A percentile compares a stretch with the other conserved stretches of the same genome.
phyloP scores from a whole-genome alignment of 208 protist species.

The Crithidia sp. region DNA sequence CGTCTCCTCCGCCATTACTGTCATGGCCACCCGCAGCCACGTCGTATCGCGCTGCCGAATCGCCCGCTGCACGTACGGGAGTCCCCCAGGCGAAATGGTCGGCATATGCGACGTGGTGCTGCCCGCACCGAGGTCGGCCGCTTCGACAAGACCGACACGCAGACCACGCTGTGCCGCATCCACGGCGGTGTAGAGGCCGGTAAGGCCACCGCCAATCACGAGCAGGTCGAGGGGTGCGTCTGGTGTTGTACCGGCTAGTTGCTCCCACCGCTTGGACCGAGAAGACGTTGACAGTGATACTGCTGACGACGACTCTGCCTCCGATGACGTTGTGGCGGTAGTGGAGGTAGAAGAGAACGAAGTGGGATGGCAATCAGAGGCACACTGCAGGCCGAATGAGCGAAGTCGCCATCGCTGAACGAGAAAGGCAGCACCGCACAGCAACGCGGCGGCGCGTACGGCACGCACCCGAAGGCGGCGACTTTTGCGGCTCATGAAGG shows the following conservation, averaged over 20 bases:
- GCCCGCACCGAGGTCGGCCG: constrained; percentile 66
- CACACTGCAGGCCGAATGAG: constrained; percentile 24
- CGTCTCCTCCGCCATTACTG: constrained; percentile 43
- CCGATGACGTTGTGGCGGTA: not conserved
- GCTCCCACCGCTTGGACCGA: constrained; percentile 27
- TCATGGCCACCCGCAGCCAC: constrained; percentile 59
- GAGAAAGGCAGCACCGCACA: constrained; percentile 13
- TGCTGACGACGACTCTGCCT: not conserved
- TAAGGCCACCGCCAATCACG: constrained; percentile 75
- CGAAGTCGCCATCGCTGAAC: constrained; percentile 70
- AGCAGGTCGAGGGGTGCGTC: constrained; percentile 67
- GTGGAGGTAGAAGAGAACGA: not conserved
- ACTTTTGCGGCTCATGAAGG: constrained; percentile 47
- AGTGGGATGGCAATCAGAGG: not conserved
- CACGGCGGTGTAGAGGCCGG: constrained; percentile 79
- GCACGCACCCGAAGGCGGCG: constrained; percentile 44
- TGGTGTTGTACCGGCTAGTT: constrained; percentile 26
- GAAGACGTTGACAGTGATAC: not conserved
- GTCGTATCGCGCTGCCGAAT: constrained; percentile 69
- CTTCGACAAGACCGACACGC: constrained; percentile 72
- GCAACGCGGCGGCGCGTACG: constrained; percentile 33
- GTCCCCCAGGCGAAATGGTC: constrained; percentile 58
- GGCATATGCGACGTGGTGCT: constrained; percentile 23
- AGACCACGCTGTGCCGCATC: constrained; percentile 85
- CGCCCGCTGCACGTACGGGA: constrained; percentile 76